A percentile compares a stretch with the other conserved stretches of the same genome.
Conservation (phyloP, 2,329 filamentous ascomycete species). For the Aspergillus japonicus region DNA sequence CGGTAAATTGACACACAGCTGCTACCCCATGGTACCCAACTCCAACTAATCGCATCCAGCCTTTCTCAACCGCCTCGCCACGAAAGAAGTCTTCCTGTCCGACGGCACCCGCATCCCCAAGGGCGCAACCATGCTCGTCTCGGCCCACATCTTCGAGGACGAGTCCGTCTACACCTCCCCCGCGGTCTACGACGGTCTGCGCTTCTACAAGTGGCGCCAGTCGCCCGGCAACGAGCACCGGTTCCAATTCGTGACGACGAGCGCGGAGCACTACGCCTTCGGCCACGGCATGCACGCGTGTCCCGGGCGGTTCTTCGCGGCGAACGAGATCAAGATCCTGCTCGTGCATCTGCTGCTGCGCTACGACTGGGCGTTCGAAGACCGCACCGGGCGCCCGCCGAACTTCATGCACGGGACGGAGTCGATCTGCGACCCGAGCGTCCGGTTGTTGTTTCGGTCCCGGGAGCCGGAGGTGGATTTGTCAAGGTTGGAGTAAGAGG, state of each 20-base stretch:
- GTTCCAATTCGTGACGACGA: slow-evolving; percentile 32
- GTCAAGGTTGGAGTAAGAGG: not conserved
- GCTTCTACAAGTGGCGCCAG: slow-evolving; percentile 34
- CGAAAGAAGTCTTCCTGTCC: slow-evolving; percentile 25
- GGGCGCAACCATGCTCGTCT: slow-evolving; percentile 26
- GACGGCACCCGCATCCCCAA: slow-evolving; percentile 33
- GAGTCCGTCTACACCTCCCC: slow-evolving; percentile 29
- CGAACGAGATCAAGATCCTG: slow-evolving; percentile 57
- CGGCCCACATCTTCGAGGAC: slow-evolving; percentile 29
- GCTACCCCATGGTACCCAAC: not conserved
- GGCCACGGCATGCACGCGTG: slow-evolving; percentile 42
- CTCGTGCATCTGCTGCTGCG: slow-evolving; percentile 52
- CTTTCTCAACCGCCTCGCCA: slow-evolving; percentile 27
- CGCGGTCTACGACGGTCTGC: slow-evolving; percentile 33
- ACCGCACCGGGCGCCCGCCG: slow-evolving; percentile 40
- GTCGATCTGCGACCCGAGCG: slow-evolving; percentile 34
- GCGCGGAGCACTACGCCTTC: slow-evolving; percentile 32
- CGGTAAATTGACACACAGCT: slow-evolving; percentile 21
- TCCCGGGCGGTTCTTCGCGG: slow-evolving; percentile 57
- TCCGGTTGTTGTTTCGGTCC: slow-evolving; percentile 28
- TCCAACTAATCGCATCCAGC: slow-evolving; percentile 10
- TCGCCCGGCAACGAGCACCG: slow-evolving; percentile 31
- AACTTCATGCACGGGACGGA: slow-evolving; percentile 49
- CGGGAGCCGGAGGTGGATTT: slow-evolving; percentile 28
- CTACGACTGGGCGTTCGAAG: slow-evolving; percentile 51